Percentiles rank a stretch among this genome's conserved stretches.
These are phyloP conservation scores for Fagopyrum esculentum DNA, from an alignment of 148 eudicot species.

Conservation along the genomic window DNA sequence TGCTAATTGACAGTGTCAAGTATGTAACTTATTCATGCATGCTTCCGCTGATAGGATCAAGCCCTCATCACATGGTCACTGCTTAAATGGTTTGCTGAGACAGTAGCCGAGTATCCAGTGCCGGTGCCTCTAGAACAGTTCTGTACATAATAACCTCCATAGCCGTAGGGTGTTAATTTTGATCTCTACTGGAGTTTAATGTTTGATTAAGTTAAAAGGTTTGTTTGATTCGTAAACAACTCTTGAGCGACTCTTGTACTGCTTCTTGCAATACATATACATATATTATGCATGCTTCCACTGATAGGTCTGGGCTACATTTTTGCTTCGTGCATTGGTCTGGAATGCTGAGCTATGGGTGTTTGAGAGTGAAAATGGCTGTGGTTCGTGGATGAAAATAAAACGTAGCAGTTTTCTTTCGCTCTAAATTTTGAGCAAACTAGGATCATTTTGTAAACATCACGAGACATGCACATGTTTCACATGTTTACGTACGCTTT, in stretches of 20 bases:
- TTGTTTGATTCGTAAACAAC: background rate
- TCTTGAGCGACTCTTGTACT: background rate
- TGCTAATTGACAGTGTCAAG: slow-evolving; percentile 85
- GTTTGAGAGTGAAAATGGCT: too few relatives aligned
- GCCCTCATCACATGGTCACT: slow-evolving; percentile 59
- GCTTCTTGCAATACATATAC: background rate
- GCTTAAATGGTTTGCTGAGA: slow-evolving; percentile 24
- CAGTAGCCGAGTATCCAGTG: background rate
- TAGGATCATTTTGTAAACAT: too few relatives aligned
- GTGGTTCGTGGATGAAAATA: too few relatives aligned
- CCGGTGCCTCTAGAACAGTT: background rate
- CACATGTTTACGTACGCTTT: too few relatives aligned
- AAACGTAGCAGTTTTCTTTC: too few relatives aligned
- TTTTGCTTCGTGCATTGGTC: too few relatives aligned
- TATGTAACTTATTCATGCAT: slow-evolving; percentile 96
- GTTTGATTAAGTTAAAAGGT: background rate
- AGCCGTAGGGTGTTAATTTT: background rate
- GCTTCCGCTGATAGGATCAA: slow-evolving; percentile 73
- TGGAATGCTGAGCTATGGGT: too few relatives aligned
- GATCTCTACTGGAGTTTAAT: slow-evolving; percentile 1
- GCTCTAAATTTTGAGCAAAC: too few relatives aligned
- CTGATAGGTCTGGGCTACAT: too few relatives aligned
- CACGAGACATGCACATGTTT: too few relatives aligned
- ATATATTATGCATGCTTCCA: background rate
- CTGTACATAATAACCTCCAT: slow-evolving; percentile 8